Evolutionary conservation across 2,329 filamentous ascomycete genomes (phyloP), one percentile per base, ranked within the genome.

Genomic region (Aspergillus sp.): DNA sequence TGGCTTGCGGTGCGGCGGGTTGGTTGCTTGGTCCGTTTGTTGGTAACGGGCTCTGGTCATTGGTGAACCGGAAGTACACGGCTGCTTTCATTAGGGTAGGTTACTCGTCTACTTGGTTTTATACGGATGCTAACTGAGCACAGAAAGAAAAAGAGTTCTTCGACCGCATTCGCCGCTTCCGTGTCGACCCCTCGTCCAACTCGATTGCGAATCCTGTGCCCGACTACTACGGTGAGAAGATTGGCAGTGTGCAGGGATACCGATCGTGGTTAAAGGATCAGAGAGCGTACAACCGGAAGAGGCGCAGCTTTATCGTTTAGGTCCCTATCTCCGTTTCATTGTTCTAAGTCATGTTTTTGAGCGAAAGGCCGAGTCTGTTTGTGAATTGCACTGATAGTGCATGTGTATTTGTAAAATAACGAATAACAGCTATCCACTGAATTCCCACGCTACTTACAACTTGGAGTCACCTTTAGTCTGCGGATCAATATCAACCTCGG

Each of bases 141-240:
- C 58, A 88, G 79, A 97, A 96, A 80, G 93, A 98, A 73, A 88
- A 84, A 61, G 85, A 91, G 68, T 96, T 98, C 75, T 96, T 91
- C 70, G 82, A 84, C 52, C 81, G 91, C 56, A 88, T 98, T 71
- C 93, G 90, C 77, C 88, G 85, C 70, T 86, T 93, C 74, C 84
- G 93, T 22, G 91, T 95, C 52, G 91, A 98, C 67, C 91, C 93
- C 3, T 86, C 84, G 13, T 85, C 86, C 46, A 94, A 90, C 53
- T 95, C 88, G 37, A 84, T 93, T 58, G 82, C 88, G 45, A 97
- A 97, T 73, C 93, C 93, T 15, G 88, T 95, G 1, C 90, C 91
- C 39, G 93, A 98, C 67, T 98, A 95, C 72, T 98, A 98, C 63
- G 93, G 93, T 60, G 93, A 98, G 75, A 97, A 96, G 79, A 95